phyloP scores from a whole-genome alignment of 768 basidiomycete genomes.

The Ephemerocybe angulata region DNA sequence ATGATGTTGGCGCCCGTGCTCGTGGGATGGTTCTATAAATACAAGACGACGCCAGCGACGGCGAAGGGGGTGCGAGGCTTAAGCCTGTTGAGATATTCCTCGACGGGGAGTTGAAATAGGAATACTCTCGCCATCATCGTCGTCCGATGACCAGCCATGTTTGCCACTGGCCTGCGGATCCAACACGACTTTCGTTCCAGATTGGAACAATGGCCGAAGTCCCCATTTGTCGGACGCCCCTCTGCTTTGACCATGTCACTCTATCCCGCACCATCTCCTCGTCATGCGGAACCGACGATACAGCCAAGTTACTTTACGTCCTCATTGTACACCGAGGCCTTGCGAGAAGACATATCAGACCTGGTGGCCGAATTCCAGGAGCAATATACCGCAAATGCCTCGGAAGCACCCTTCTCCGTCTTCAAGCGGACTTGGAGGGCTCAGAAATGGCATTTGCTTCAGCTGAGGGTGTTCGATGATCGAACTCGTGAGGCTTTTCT shows the following conservation, averaged over 20 bases:
- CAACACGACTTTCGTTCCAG: too few relatives aligned
- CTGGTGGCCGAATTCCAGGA: constrained; percentile 54
- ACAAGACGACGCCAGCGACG: constrained; percentile 7
- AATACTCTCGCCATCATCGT: not conserved
- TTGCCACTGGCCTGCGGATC: not conserved
- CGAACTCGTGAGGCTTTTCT: constrained; percentile 64
- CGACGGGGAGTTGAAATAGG: not conserved
- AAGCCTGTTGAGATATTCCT: not conserved
- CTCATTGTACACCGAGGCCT: constrained; percentile 60
- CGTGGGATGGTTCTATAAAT: constrained; percentile 8
- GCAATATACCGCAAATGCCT: constrained; percentile 34
- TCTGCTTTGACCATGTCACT: constrained; percentile 14
- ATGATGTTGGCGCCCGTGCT: constrained; percentile 21
- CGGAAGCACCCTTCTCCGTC: constrained; percentile 51
- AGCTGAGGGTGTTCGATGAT: constrained; percentile 69
- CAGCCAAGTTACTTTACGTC: constrained; percentile 81
- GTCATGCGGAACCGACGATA: constrained; percentile 58
- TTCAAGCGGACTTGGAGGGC: constrained; percentile 70
- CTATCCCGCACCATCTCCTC: constrained; percentile 51
- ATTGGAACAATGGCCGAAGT: too few relatives aligned
- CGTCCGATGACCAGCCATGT: not conserved
- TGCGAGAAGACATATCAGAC: constrained; percentile 59
- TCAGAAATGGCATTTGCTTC: constrained; percentile 72
- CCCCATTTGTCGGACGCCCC: not conserved
- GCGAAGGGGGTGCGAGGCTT: not conserved